Percentiles rank a stretch among this genome's conserved stretches.
Conservation (phyloP, 2,329 filamentous ascomycete genomes). For the Metarhizium humberi region DNA sequence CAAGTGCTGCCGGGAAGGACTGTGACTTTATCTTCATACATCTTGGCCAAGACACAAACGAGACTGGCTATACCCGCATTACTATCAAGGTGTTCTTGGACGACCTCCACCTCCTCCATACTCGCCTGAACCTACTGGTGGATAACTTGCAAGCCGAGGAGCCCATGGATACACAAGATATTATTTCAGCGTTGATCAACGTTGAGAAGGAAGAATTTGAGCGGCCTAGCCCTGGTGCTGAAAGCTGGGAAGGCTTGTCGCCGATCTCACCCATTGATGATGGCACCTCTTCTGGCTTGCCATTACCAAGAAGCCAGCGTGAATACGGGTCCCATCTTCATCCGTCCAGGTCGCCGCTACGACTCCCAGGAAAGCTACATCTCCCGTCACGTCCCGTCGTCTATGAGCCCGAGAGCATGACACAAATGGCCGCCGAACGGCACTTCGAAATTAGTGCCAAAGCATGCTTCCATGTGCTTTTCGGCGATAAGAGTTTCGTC, state of each 20-base stretch:
- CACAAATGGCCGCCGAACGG: constrained; percentile 63
- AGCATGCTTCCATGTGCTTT: constrained; percentile 89
- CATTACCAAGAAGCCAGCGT: constrained; percentile 18
- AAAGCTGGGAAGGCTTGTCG: constrained; percentile 85
- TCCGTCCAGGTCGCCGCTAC: constrained; percentile 23
- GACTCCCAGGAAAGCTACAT: constrained; percentile 60
- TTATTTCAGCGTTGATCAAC: constrained; percentile 63
- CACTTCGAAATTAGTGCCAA: constrained; percentile 89
- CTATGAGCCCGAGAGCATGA: constrained; percentile 78
- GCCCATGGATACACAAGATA: constrained; percentile 56
- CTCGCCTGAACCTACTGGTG: constrained; percentile 76
- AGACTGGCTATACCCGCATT: constrained; percentile 60
- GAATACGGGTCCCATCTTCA: constrained; percentile 27
- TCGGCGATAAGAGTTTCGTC: constrained; percentile 90
- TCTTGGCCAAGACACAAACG: constrained; percentile 50
- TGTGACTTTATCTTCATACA: constrained; percentile 91
- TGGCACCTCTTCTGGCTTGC: constrained; percentile 34
- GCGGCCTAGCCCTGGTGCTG: constrained; percentile 59
- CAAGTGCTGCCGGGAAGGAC: constrained; percentile 77
- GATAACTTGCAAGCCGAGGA: constrained; percentile 68
- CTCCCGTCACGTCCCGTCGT: constrained; percentile 71
- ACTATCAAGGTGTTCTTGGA: constrained; percentile 92
- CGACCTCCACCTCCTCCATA: constrained; percentile 71
- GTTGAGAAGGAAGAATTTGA: constrained; percentile 58
- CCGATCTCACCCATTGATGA: constrained; percentile 49